These are phyloP conservation scores for Trypanosomatidae sp. DNA, from an alignment of 208 protist species.

Conservation along the genomic window DNA sequence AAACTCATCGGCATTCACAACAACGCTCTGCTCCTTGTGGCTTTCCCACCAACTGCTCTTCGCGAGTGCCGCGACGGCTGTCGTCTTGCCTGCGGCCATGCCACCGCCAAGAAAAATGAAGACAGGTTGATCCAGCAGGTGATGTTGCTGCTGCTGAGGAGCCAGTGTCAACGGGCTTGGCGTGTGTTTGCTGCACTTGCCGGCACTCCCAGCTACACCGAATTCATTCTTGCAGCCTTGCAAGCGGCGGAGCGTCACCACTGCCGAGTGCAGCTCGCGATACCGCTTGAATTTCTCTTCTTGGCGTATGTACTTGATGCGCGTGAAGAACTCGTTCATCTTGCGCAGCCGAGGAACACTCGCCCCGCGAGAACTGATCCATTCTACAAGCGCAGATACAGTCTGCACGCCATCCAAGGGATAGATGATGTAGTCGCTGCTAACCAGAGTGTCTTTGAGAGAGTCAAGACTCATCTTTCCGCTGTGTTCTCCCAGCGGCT, in stretches of 20 bases:
- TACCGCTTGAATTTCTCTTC: slow-evolving; percentile 60
- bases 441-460: slow-evolving; percentile 12
- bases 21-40: slow-evolving; percentile 70
- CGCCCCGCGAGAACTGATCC: slow-evolving; percentile 51
- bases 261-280: slow-evolving; percentile 52
- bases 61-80: slow-evolving; percentile 67
- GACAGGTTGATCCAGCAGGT: slow-evolving; percentile 40
- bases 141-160: background rate
- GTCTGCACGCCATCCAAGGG: slow-evolving; percentile 46
- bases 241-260: slow-evolving; percentile 62
- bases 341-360: slow-evolving; percentile 31
- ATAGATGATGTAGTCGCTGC: slow-evolving; percentile 35
- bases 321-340: slow-evolving; percentile 45
- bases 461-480: background rate
- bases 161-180: background rate
- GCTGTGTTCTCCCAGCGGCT: background rate
- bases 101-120: slow-evolving; percentile 91
- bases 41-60: slow-evolving; percentile 73
- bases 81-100: slow-evolving; percentile 90
- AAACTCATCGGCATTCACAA: slow-evolving; percentile 88
- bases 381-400: slow-evolving; percentile 45
- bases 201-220: background rate
- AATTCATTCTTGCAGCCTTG: slow-evolving; percentile 28
- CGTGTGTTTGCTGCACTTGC: background rate
- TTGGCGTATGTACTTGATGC: slow-evolving; percentile 44